Base-by-base conservation (phyloP, 305 asterid species). In the Stenogyne calaminthoides region DNA sequence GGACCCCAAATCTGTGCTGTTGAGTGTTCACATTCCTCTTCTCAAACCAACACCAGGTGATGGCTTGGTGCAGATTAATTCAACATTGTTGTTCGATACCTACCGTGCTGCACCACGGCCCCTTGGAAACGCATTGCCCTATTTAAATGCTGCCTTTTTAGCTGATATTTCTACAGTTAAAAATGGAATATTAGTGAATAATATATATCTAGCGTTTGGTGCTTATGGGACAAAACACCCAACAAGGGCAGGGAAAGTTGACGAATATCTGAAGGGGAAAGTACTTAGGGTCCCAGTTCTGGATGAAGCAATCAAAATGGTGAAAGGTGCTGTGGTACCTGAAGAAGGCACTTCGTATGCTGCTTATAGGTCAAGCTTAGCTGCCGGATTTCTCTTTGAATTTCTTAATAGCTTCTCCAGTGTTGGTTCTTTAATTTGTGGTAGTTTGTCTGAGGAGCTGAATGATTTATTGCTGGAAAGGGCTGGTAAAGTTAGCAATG, bases 61-160 rank as follows among this genome's bases (percentile, higher is more conserved):
- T 49, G 77, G 78, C 55, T 78, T 75, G 29, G 52, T 29, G 52
- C 67, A 59, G 70, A 72, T 79, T 20, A 74, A 42, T 74, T 80
- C 91, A 22, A 88, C 61, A 59, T 75, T 89, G 75, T 59, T 84
- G 58, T 90, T 89, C 76, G 94, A 90, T 67, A 83, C 90, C 20
- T 95, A 89, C 59, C 89, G 98, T 18, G 91, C 93, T 72, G 79
- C 99, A 16, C 96, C 97, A n/a, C 84, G 97, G 64, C 96, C 96
- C 37, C 82, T 89, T 73, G 99, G 99, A 42, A 92, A 89, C 75
- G 98, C 99, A 15, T 76, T 95, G 78, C 96, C 99, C 0, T 95
- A 92, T 82, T 58, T 88, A 40, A 92, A 90, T 76, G 97, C 96
- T 60, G 95, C 99, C 15, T 95, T 92, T 82, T 84, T 86, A 69